These are phyloP conservation scores for Xylariaceae sp. DNA, from an alignment of 2,329 filamentous ascomycete species.

Conservation along the genomic window DNA sequence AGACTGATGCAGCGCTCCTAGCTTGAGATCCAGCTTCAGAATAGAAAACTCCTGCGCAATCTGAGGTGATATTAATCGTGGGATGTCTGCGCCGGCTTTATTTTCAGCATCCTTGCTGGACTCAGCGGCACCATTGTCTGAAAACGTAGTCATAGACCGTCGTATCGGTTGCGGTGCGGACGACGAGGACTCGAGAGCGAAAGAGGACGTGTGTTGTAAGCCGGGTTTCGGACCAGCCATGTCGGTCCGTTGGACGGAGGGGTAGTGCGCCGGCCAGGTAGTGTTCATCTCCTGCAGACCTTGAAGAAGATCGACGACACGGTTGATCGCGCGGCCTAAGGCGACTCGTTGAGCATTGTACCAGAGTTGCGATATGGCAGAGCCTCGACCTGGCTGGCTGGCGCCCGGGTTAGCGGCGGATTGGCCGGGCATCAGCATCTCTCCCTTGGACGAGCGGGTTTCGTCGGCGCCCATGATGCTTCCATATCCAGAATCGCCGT, in stretches of 20 bases:
- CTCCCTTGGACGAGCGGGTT: conserved; percentile 38
- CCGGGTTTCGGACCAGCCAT: conserved; percentile 41
- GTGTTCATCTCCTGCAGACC: conserved; percentile 83
- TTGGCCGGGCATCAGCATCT: conserved; percentile 41
- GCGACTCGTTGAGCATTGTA: conserved; percentile 89
- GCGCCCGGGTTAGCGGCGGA: conserved; percentile 46
- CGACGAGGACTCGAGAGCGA: conserved; percentile 43
- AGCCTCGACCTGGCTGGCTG: conserved; percentile 65
- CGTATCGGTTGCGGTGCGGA: conserved; percentile 48
- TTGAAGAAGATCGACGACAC: conserved; percentile 77
- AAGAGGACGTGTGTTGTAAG: conserved; percentile 59
- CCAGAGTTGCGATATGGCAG: conserved; percentile 85
- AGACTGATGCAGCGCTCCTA: conserved; percentile 77
- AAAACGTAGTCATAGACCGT: conserved; percentile 68
- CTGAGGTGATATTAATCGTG: conserved; percentile 81
- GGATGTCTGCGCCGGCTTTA: conserved; percentile 56
- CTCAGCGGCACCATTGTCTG: conserved; percentile 57
- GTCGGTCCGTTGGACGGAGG: conserved; percentile 66
- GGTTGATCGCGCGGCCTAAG: conserved; percentile 81
- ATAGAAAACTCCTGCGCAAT: conserved; percentile 95
- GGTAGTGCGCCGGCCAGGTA: conserved; percentile 92
- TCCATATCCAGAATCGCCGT: conserved; percentile 87
- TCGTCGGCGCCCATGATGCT: conserved; percentile 62
- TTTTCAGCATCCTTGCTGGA: conserved; percentile 67
- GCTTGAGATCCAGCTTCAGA: conserved; percentile 87